phyloP scores from a whole-genome alignment of 2,329 filamentous ascomycete species.

The Sclerotinia glacialis region DNA sequence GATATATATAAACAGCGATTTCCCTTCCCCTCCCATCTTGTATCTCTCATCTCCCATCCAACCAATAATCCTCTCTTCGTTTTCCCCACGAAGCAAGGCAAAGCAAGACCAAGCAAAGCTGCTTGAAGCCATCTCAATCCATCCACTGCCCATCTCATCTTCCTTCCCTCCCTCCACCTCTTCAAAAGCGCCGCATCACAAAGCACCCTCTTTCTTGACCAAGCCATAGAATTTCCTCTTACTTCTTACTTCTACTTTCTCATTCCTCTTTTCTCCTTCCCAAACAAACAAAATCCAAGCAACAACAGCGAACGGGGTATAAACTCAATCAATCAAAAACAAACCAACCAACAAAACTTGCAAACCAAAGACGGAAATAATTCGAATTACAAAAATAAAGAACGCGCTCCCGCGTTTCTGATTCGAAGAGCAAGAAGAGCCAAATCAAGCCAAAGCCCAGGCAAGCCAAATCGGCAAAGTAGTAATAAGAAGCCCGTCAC shows the following conservation, averaged over 20 bases:
- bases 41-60: too few species aligned
- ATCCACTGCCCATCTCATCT: neutral
- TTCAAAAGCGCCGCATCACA: neutral
- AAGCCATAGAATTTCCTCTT: neutral
- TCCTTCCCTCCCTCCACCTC: neutral
- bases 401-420: neutral
- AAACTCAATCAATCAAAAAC: constrained; percentile 2
- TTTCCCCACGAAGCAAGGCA: too few species aligned
- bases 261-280: neutral
- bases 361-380: neutral
- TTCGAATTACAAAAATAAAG: neutral
- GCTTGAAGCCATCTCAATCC: too few species aligned
- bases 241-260: neutral
- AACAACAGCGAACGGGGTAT: constrained; percentile 10
- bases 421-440: neutral
- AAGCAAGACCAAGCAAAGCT: too few species aligned
- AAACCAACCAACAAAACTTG: neutral
- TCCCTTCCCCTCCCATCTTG: too few species aligned
- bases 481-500: neutral
- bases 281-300: neutral
- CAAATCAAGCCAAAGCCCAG: neutral
- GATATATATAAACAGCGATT: too few species aligned
- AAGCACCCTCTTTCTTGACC: too few species aligned
- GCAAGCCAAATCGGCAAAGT: neutral
- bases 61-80: too few species aligned